Conservation (phyloP, 2,329 filamentous ascomycete species). For the Verticillium alfalfae region DNA sequence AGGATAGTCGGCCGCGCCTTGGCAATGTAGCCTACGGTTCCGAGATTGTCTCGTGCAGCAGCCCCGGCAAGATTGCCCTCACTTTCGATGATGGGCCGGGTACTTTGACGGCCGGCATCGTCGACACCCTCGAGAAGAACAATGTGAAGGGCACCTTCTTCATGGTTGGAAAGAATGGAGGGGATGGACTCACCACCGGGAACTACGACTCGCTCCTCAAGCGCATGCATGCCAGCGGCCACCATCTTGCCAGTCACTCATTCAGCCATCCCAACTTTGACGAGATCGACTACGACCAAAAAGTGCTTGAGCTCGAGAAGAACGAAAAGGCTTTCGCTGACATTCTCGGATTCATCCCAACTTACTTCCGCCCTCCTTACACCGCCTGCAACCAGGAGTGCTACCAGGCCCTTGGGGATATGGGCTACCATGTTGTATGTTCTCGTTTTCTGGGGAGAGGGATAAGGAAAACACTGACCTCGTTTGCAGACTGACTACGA, state of each 20-base stretch:
- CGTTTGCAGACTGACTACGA: slow-evolving; percentile 17
- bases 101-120: slow-evolving; percentile 23
- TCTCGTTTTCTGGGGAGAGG: not conserved
- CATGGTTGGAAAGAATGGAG: slow-evolving; percentile 23
- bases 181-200: slow-evolving; percentile 24
- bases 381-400: slow-evolving; percentile 18
- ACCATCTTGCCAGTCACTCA: slow-evolving; percentile 43
- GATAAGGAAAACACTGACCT: not conserved
- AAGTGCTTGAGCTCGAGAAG: slow-evolving; percentile 32
- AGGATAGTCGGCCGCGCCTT: slow-evolving; percentile 17
- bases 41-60: slow-evolving; percentile 25
- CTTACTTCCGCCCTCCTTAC: slow-evolving; percentile 39
- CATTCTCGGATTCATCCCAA: slow-evolving; percentile 37
- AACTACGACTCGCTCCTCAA: slow-evolving; percentile 33
- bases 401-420: slow-evolving; percentile 15
- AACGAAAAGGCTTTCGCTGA: slow-evolving; percentile 38
- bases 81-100: slow-evolving; percentile 32
- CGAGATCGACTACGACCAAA: slow-evolving; percentile 23
- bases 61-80: slow-evolving; percentile 26
- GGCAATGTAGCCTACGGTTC: slow-evolving; percentile 23
- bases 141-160: slow-evolving; percentile 30
- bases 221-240: slow-evolving; percentile 35
- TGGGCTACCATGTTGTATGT: slow-evolving; percentile 27
- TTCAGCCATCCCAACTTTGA: slow-evolving; percentile 40
- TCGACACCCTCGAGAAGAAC: slow-evolving; percentile 26